These are phyloP conservation scores for Scortechinia acanthostroma DNA, from an alignment of 2,329 filamentous ascomycete genomes.

Conservation along the genomic window DNA sequence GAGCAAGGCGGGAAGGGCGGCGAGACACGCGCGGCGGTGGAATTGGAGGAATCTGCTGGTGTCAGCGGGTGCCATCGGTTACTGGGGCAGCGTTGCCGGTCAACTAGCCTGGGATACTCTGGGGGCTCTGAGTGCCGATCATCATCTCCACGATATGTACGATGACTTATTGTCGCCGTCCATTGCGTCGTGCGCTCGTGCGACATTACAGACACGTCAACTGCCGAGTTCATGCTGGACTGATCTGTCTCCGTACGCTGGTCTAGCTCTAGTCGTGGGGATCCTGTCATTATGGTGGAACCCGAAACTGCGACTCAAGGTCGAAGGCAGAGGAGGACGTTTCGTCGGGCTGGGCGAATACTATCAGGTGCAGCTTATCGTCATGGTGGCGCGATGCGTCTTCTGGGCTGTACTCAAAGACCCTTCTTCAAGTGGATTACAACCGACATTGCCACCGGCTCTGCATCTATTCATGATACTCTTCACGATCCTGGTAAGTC, in stretches of 20 bases:
- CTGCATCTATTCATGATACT: conserved; percentile 27
- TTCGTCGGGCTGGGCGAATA: conserved; percentile 31
- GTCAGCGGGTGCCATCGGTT: conserved; percentile 27
- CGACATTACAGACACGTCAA: not conserved
- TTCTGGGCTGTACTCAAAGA: conserved; percentile 32
- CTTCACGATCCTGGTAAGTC: conserved; percentile 19
- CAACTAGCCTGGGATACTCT: conserved; percentile 30
- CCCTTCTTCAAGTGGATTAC: conserved; percentile 19
- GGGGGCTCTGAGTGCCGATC: conserved; percentile 14
- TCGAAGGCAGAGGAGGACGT: conserved; percentile 26
- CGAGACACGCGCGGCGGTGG: conserved; percentile 18
- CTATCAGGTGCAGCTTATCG: conserved; percentile 33
- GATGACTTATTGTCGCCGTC: not conserved
- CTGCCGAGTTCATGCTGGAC: conserved; percentile 12
- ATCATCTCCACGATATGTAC: conserved; percentile 4
- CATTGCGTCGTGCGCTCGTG: not conserved
- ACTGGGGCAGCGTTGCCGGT: conserved; percentile 28
- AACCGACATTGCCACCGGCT: conserved; percentile 16
- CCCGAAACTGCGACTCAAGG: conserved; percentile 30
- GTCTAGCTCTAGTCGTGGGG: conserved; percentile 26
- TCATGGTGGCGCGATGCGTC: conserved; percentile 29
- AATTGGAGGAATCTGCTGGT: conserved; percentile 33
- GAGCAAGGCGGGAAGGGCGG: conserved; percentile 19
- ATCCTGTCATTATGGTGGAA: conserved; percentile 38
- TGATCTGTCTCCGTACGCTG: conserved; percentile 20